Conservation (phyloP, 1,284 basidiomycete genomes). For the Fomitopsis betulina region DNA sequence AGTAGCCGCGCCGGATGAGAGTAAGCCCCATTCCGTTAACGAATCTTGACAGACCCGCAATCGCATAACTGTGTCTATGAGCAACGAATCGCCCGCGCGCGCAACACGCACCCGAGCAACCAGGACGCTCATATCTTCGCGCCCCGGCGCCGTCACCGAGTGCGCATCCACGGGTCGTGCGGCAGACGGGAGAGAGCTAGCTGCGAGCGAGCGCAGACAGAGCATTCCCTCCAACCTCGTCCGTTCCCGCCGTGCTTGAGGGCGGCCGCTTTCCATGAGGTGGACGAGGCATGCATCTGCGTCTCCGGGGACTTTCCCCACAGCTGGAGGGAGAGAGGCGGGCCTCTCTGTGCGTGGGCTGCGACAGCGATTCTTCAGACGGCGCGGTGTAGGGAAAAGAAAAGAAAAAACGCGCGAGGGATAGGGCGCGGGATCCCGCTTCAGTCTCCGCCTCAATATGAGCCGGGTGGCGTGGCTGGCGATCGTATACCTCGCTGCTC, state of each 20-base stretch:
- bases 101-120: conserved; percentile 36
- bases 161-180: conserved; percentile 30
- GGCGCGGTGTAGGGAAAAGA: conserved; percentile 30
- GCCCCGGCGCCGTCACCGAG: conserved; percentile 36
- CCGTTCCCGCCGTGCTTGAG: conserved; percentile 41
- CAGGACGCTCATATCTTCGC: conserved; percentile 75
- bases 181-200: conserved; percentile 55
- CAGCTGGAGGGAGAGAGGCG: conserved; percentile 50
- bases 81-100: conserved; percentile 54
- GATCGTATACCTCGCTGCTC: no score
- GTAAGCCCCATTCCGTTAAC: conserved; percentile 88
- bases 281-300: conserved; percentile 54
- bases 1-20: conserved; percentile 56
- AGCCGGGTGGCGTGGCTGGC: conserved; percentile 1
- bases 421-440: no score
- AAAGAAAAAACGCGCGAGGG: conserved; percentile 1
- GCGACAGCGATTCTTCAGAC: conserved; percentile 81
- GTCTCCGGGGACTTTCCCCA: conserved; percentile 92
- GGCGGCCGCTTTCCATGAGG: conserved; percentile 64
- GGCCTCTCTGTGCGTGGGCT: conserved; percentile 66
- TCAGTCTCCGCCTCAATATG: not conserved
- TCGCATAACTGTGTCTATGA: conserved; percentile 87
- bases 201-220: conserved; percentile 24
- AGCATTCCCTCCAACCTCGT: conserved; percentile 42
- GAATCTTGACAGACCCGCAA: conserved; percentile 43